Evolutionary conservation across 352 stramenopile genomes (phyloP).

Genomic region (Phytophthora fragariae): DNA sequence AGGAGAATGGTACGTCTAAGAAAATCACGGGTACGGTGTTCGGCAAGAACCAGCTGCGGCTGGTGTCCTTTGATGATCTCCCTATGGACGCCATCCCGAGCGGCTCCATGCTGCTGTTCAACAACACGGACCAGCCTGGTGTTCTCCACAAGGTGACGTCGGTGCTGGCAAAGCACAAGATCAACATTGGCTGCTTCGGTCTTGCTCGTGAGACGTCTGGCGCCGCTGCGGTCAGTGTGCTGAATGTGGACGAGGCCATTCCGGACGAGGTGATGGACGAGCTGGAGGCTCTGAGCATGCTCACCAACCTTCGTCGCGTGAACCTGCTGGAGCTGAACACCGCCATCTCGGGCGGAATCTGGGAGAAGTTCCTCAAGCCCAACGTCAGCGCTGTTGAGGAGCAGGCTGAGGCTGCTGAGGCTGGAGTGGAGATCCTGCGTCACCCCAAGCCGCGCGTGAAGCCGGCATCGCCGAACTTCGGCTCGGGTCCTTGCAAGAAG

Average conservation of each 20-base stretch:
- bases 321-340: conserved; percentile 84
- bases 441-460: conserved; percentile 78
- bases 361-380: conserved; percentile 70
- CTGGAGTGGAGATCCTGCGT: conserved; percentile 53
- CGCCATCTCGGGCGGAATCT: conserved; percentile 53
- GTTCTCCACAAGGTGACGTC: conserved; percentile 95
- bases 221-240: conserved; percentile 81
- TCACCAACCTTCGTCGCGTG: conserved; percentile 89
- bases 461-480: conserved; percentile 95
- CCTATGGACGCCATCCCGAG: conserved; percentile 88
- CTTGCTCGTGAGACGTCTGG: conserved; percentile 79
- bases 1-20: conserved; percentile 82
- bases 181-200: conserved; percentile 96
- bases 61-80: conserved; percentile 91
- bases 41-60: conserved; percentile 83
- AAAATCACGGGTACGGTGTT: conserved; percentile 93
- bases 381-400: conserved; percentile 38
- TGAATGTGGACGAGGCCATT: conserved; percentile 92
- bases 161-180: conserved; percentile 89
- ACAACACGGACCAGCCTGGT: conserved; percentile 95
- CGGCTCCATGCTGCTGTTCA: conserved; percentile 93
- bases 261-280: conserved; percentile 86
- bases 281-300: conserved; percentile 71
- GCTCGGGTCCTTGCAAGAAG: conserved; percentile 99
- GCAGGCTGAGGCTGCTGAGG: conserved; percentile 28